phyloP scores from a whole-genome alignment of 441 rosid species.

The Viola pubescens region DNA sequence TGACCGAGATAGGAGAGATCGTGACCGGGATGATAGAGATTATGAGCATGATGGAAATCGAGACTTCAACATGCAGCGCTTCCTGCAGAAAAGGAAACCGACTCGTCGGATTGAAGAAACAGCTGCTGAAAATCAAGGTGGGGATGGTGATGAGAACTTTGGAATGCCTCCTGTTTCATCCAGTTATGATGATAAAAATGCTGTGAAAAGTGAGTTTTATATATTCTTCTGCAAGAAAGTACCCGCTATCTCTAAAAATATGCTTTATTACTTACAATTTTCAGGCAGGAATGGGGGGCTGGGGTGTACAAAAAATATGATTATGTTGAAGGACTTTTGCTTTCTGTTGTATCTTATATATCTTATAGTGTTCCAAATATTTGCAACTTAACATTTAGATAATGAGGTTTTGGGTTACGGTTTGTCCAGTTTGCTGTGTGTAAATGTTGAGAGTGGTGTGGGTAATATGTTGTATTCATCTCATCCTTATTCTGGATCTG shows the following conservation, averaged over 20 bases:
- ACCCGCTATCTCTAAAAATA: too few relatives aligned
- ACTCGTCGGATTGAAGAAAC: constrained; percentile 35
- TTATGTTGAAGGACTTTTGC: background rate
- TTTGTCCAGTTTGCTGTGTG: too few relatives aligned
- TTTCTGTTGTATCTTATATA: background rate
- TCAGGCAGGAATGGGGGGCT: background rate
- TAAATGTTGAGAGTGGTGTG: too few relatives aligned
- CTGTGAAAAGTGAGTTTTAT: constrained; percentile 39
- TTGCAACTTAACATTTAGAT: constrained; percentile 2
- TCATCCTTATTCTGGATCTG: too few relatives aligned
- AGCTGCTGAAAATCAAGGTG: constrained; percentile 57
- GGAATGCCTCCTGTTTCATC: constrained; percentile 46
- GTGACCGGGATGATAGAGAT: constrained; percentile 46
- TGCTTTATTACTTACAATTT: too few relatives aligned
- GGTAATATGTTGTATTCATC: too few relatives aligned
- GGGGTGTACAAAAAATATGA: background rate
- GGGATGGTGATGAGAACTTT: constrained; percentile 49
- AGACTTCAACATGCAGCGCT: constrained; percentile 49
- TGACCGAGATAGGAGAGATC: constrained; percentile 56
- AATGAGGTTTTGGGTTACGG: too few relatives aligned
- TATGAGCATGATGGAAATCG: constrained; percentile 54
- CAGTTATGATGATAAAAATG: constrained; percentile 59
- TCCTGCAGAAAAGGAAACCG: constrained; percentile 45
- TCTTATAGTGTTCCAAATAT: background rate
- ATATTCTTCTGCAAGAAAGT: too few relatives aligned